Base-by-base conservation (phyloP, 805 yeast species). In the Vanderwaltozyma tropicalis region DNA sequence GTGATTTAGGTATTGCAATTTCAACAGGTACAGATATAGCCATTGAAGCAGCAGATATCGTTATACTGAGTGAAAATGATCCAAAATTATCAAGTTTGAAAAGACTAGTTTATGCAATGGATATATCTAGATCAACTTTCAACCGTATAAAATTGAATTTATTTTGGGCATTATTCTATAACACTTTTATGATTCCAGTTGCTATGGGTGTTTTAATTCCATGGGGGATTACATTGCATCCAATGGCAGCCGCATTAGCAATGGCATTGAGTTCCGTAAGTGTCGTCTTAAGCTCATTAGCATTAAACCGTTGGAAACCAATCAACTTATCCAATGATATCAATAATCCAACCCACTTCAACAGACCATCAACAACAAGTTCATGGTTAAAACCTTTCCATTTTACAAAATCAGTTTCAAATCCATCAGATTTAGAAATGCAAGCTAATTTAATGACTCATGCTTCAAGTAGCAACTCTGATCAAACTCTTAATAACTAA, bases 21-120 rank as follows among this genome's bases (percentile, higher is more conserved):
- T 80, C 94, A 9, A 74, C 94, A 0, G 96, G 97, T 5, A 84
- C 97, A 0, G 97, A 92, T 52, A 84, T 92, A 48, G 97, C 98
- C 1, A 81, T 92, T 47, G 96, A 88, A 47, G 84, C 95, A n/a
- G 96, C 98, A 0, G 95, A 87, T 58, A 73, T 92, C 28, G 95
- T 92, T 15, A 64, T 92, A 13, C 58, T 84, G 53, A 71, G 74
- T 11, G 44, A 47, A 10, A 31, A 31, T 4, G 31, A 32, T 8
- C 3, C 48, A 41, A 24, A 31, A 34, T 14, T 46, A 52, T 44
- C 49, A 13, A 42, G 50, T 39, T 57, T 78, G 36, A 51, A 53
- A 15, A 78, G 82, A 8, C 71, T 81, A 5, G 58, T 69, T 19
- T 67, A 74, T 40, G 81, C 88, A 0, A 54, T 81, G 24, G 82